These are phyloP conservation scores for Fusarium staphyleae DNA, from an alignment of 2,329 filamentous ascomycete species.

Conservation along the genomic window DNA sequence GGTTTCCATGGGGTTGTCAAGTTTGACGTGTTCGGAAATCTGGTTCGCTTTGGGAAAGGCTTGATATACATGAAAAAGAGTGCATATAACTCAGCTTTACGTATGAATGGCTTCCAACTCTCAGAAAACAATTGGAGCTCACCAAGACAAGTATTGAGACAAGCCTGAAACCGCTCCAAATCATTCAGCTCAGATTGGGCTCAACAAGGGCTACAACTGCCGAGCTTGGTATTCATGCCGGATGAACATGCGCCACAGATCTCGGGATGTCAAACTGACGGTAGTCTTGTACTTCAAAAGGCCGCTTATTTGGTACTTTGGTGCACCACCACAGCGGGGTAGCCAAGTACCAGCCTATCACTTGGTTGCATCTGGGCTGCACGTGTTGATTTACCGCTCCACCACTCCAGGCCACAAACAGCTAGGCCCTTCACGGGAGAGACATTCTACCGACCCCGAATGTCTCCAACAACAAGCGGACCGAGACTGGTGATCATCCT, in stretches of 20 bases:
- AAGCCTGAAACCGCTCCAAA: too few species aligned
- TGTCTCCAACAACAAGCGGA: constrained; percentile 19
- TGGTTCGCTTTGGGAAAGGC: too few species aligned
- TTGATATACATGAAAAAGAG: too few species aligned
- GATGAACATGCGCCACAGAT: constrained; percentile 6
- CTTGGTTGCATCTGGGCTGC: not conserved
- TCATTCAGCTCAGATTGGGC: constrained; percentile 6
- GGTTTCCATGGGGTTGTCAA: too few species aligned
- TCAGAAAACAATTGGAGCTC: too few species aligned
- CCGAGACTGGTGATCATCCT: constrained; percentile 11
- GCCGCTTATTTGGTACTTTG: too few species aligned
- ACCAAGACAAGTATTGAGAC: too few species aligned
- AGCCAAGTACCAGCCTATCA: constrained; percentile 10
- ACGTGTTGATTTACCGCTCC: constrained; percentile 11
- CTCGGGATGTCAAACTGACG: not conserved
- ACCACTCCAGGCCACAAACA: constrained; percentile 23
- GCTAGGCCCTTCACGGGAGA: constrained; percentile 25
- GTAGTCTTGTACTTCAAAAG: not conserved
- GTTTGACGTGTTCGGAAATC: too few species aligned
- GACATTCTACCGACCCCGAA: constrained; percentile 33
- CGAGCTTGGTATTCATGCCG: constrained; percentile 16
- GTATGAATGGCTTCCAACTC: too few species aligned
- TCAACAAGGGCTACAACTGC: constrained; percentile 17
- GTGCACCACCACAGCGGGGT: not conserved
- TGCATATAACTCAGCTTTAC: too few species aligned